Evolutionary conservation across 768 basidiomycete genomes (phyloP).

Genomic region (Tricholoma sp.): DNA sequence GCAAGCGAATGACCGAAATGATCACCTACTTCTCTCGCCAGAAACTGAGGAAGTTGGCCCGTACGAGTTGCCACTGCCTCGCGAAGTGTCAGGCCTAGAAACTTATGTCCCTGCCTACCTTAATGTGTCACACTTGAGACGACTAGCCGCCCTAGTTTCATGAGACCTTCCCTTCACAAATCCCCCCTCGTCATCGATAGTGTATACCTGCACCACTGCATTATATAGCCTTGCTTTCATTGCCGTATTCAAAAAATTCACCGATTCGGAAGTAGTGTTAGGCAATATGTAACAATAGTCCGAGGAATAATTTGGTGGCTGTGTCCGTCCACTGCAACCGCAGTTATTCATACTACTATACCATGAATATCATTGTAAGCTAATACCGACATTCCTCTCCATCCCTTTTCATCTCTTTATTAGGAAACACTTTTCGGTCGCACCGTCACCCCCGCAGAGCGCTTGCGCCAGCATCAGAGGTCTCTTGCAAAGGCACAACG

Average conservation of each 20-base stretch:
- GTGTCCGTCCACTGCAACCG: no score
- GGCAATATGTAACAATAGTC: slow-evolving; percentile 19
- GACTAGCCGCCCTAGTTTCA: slow-evolving; percentile 82
- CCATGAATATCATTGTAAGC: slow-evolving; percentile 79
- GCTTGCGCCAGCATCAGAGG: slow-evolving; percentile 94
- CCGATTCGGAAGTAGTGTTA: slow-evolving; percentile 4
- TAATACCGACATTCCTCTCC: not conserved
- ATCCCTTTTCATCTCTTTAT: slow-evolving; percentile 8
- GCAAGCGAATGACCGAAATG: slow-evolving; percentile 93
- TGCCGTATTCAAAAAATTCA: slow-evolving; percentile 30
- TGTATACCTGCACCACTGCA: slow-evolving; percentile 40
- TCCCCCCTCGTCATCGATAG: slow-evolving; percentile 33
- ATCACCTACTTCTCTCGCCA: slow-evolving; percentile 91
- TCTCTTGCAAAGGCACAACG: slow-evolving; percentile 95
- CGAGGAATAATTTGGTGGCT: no score
- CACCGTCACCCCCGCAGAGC: slow-evolving; percentile 92
- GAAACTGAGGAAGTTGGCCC: slow-evolving; percentile 97
- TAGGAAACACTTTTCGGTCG: slow-evolving; percentile 97
- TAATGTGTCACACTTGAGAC: slow-evolving; percentile 83
- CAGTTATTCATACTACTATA: no score
- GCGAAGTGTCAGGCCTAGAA: slow-evolving; percentile 94
- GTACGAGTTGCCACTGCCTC: slow-evolving; percentile 88
- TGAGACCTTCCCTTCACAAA: slow-evolving; percentile 29
- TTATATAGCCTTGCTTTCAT: slow-evolving; percentile 34
- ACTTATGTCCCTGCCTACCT: slow-evolving; percentile 93